Percentiles rank a stretch among this genome's conserved stretches.
phyloP scores from a whole-genome alignment of 768 basidiomycete species.

The Auricularia sp. region DNA sequence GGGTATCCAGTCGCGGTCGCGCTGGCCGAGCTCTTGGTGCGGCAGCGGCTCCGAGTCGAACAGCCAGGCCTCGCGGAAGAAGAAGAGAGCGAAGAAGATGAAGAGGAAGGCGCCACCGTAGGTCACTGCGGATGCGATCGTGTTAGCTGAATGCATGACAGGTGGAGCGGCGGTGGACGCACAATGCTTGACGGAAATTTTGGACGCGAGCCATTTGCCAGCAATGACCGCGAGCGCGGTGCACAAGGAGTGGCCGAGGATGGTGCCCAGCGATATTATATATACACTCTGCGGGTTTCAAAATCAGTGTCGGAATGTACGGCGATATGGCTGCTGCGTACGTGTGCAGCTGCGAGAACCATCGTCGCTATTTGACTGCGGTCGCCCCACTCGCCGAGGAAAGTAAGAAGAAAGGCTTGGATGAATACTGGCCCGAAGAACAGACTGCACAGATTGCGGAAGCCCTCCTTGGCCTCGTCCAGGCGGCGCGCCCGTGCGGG shows the following conservation, averaged over 20 bases:
- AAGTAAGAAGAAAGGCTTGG: slow-evolving; percentile 89
- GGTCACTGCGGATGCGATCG: slow-evolving; percentile 45
- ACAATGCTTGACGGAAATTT: slow-evolving; percentile 94
- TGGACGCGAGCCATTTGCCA: slow-evolving; percentile 84
- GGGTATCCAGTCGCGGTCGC: background rate
- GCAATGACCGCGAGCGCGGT: slow-evolving; percentile 88
- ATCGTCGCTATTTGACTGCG: slow-evolving; percentile 96
- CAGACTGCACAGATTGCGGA: slow-evolving; percentile 72
- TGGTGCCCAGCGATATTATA: slow-evolving; percentile 80
- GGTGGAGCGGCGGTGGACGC: slow-evolving; percentile 18
- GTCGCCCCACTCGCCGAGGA: slow-evolving; percentile 99
- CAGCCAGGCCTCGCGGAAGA: slow-evolving; percentile 52
- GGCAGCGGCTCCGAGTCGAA: background rate
- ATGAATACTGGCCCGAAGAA: slow-evolving; percentile 89
- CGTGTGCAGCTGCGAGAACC: slow-evolving; percentile 89
- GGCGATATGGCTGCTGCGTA: slow-evolving; percentile 24
- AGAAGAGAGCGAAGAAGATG: slow-evolving; percentile 71
- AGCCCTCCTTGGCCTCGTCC: slow-evolving; percentile 38
- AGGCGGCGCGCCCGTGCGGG: slow-evolving; percentile 5
- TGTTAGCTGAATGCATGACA: background rate
- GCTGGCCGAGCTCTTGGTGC: background rate
- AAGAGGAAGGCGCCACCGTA: slow-evolving; percentile 74
- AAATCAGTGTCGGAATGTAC: slow-evolving; percentile 1
- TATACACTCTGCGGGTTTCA: slow-evolving; percentile 64
- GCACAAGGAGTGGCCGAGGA: slow-evolving; percentile 79